A percentile compares a stretch with the other conserved stretches of the same genome.
phyloP scores from a whole-genome alignment of 1,284 basidiomycete species.

The Microbotryomycetes sp. region DNA sequence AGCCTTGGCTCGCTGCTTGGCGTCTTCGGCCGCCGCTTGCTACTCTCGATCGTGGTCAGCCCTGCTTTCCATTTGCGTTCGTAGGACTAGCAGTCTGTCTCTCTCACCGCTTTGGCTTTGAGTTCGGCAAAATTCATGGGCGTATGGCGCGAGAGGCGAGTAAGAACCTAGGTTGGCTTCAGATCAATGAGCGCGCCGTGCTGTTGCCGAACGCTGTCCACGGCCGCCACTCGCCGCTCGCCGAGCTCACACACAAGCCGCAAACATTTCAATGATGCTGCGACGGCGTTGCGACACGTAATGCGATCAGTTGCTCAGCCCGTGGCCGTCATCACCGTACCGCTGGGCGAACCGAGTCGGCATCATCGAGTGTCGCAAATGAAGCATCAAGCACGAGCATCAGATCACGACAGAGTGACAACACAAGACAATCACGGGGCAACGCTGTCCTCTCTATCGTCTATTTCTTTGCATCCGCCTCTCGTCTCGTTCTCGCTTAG shows the following conservation, averaged over 20 bases:
- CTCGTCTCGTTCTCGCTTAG: conserved; percentile 79
- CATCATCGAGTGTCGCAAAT: not conserved
- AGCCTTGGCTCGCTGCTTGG: not conserved
- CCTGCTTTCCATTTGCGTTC: not conserved
- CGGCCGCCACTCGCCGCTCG: not conserved
- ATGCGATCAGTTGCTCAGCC: conserved; percentile 34
- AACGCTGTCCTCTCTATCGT: conserved; percentile 83
- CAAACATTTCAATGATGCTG: not conserved
- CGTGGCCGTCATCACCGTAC: conserved; percentile 31
- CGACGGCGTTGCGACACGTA: conserved; percentile 12
- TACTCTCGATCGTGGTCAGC: not conserved
- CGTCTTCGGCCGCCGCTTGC: not conserved
- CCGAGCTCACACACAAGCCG: not conserved
- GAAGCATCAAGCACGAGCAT: not conserved
- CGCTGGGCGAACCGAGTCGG: conserved; percentile 10
- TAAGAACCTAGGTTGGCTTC: no score
- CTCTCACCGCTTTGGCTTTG: conserved; percentile 1
- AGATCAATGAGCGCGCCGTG: not conserved
- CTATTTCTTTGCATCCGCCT: conserved; percentile 81
- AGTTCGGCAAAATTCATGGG: not conserved
- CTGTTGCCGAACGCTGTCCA: not conserved
- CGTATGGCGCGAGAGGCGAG: no score
- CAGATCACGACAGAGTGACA: not conserved
- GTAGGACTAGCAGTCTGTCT: not conserved
- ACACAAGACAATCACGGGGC: conserved; percentile 68